Conservation (phyloP, 495 filamentous ascomycete genomes). For the Filosporella fistucella region DNA sequence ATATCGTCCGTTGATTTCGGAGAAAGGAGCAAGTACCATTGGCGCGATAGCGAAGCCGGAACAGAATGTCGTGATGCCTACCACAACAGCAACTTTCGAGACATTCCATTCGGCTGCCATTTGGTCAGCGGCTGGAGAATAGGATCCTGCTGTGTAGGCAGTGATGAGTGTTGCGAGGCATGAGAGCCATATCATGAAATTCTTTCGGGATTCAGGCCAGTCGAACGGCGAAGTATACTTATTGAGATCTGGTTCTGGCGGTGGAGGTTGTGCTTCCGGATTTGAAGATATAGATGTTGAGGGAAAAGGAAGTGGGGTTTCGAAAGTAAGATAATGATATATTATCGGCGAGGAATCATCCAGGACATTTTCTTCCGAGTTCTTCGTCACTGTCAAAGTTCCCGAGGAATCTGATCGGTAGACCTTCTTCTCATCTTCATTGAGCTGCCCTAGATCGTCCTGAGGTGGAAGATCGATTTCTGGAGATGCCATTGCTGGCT, state of each 20-base stretch:
- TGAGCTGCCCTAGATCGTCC: slow-evolving; percentile 5
- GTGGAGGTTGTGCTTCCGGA: slow-evolving; percentile 35
- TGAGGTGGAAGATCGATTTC: slow-evolving; percentile 11
- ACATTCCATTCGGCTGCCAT: slow-evolving; percentile 61
- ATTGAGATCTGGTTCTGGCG: slow-evolving; percentile 61
- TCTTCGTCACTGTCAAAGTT: not conserved
- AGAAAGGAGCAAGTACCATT: slow-evolving; percentile 88
- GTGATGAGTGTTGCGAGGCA: slow-evolving; percentile 73
- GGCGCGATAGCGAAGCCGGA: slow-evolving; percentile 79
- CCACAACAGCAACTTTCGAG: slow-evolving; percentile 57
- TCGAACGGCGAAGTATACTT: slow-evolving; percentile 66
- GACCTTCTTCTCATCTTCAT: slow-evolving; percentile 7
- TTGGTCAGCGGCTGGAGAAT: slow-evolving; percentile 60
- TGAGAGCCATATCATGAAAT: slow-evolving; percentile 66
- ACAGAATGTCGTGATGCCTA: slow-evolving; percentile 83
- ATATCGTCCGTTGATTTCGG: slow-evolving; percentile 78
- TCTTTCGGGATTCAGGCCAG: slow-evolving; percentile 69
- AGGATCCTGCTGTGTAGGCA: slow-evolving; percentile 78
- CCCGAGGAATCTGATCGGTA: not conserved
- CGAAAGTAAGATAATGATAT: slow-evolving; percentile 69
- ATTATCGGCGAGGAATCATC: slow-evolving; percentile 38
- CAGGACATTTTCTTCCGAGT: not conserved
- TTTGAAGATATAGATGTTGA: slow-evolving; percentile 25
- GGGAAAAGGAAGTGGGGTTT: slow-evolving; percentile 60
- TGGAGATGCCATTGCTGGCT: slow-evolving; percentile 10